Base-by-base conservation (phyloP, 768 basidiomycete genomes). In the Russula foetens region DNA sequence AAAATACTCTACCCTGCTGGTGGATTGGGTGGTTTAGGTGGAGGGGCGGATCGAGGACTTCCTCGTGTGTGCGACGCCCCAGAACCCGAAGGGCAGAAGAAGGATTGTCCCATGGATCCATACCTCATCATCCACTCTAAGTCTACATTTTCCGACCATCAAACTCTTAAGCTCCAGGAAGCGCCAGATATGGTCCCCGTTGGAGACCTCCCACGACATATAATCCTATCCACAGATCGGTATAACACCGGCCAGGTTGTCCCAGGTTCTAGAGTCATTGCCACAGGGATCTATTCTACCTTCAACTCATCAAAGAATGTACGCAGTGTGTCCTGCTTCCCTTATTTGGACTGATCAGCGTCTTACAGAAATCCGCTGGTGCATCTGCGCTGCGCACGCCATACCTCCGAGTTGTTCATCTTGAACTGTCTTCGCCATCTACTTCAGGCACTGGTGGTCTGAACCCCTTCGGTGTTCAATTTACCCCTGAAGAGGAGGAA, bases 111-210 rank as follows among this genome's bases (percentile, higher is more conserved):
- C 0, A 72, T 98, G 56, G 97, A 98, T 70, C 97, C 97, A 1
- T 99, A 95, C 74, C 79, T 93, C 54, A 95, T 99, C 69, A 78
- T 98, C 17, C 97, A 99, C 72, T 88, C 92, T 39, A 91, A 92
- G 74, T 98, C 92, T 33, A 79, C 83, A 7, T 99, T 98, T 69
- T 88, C 94, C 8, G 97, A 99, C 70, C 94, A 97, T 67, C 97
- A 99, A 73, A 90, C 84, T 12, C 80, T 99, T 67, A 99, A 99
- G 71, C 81, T 99, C 14, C 97, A 99, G 73, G 97, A 99, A 73
- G 95, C 96, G 19, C 97, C 97, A 0, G 97, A 99, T 72, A 97
- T 98, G 92, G 97, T 99, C 1, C 97, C 97, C 0, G 95, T 98
- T 26, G 97, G 97, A 79, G 97, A 99, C 70, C 77, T 99, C 44